phyloP scores from a whole-genome alignment of 495 filamentous ascomycete species.

The Tuber umbilicatum region DNA sequence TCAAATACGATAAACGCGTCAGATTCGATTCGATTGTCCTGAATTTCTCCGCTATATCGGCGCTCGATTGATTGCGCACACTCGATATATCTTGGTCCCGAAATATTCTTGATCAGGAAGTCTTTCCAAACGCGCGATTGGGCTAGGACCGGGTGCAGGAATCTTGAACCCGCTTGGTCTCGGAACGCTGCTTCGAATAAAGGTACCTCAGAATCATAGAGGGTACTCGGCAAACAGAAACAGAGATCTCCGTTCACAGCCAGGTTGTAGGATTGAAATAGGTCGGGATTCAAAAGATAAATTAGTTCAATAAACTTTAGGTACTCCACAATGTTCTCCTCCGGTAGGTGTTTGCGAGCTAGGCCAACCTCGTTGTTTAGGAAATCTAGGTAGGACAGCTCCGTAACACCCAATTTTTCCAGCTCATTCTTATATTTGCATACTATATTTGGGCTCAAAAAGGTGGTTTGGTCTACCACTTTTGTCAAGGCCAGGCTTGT shows the following conservation, averaged over 20 bases:
- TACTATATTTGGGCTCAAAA: constrained; percentile 15
- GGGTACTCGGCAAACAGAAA: constrained; percentile 13
- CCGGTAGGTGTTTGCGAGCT: neutral
- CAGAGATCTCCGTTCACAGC: constrained; percentile 23
- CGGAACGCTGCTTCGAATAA: constrained; percentile 37
- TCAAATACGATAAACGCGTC: constrained; percentile 24
- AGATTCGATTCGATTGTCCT: constrained; percentile 12
- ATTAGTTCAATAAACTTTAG: constrained; percentile 10
- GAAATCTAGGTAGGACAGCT: constrained; percentile 15
- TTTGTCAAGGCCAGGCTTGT: constrained; percentile 13
- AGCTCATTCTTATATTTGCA: constrained; percentile 11
- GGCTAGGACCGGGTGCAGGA: constrained; percentile 22
- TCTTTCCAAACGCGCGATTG: constrained; percentile 12
- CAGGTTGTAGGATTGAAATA: constrained; percentile 16
- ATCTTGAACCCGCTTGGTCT: constrained; percentile 16
- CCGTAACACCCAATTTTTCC: constrained; percentile 7
- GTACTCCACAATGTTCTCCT: constrained; percentile 20
- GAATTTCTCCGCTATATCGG: constrained; percentile 10
- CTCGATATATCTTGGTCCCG: constrained; percentile 8
- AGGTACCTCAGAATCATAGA: constrained; percentile 20
- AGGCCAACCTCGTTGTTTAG: constrained; percentile 15
- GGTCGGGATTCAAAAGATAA: constrained; percentile 1
- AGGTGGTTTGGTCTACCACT: constrained; percentile 14
- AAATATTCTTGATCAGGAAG: constrained; percentile 7
- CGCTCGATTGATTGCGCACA: constrained; percentile 23